Percentiles rank a stretch among this genome's conserved stretches.
phyloP scores from a whole-genome alignment of 148 eudicot genomes.

The Cornus controversa region DNA sequence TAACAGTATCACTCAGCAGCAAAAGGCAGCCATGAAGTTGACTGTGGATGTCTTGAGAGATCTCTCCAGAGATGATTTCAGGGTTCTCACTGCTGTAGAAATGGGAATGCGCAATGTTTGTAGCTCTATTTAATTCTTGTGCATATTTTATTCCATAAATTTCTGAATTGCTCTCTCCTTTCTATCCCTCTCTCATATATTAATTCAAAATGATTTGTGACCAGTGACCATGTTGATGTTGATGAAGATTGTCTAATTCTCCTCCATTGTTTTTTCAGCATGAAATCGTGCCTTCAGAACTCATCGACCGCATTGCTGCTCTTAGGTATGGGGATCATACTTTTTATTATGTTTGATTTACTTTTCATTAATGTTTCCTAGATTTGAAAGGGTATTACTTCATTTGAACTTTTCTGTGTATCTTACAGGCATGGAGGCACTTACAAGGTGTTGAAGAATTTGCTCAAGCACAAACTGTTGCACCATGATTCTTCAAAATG shows the following conservation, averaged over 20 bases:
- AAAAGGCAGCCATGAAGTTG: slow-evolving; percentile 60
- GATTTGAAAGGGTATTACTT: background rate
- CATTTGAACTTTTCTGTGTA: background rate
- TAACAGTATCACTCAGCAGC: background rate
- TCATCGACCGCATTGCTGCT: slow-evolving; percentile 73
- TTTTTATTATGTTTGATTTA: background rate
- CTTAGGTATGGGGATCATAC: slow-evolving; percentile 62
- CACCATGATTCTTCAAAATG: slow-evolving; percentile 94
- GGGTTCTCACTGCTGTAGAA: slow-evolving; percentile 96
- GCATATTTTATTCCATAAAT: background rate
- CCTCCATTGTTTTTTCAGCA: slow-evolving; percentile 46
- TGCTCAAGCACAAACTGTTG: slow-evolving; percentile 92
- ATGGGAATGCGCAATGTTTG: slow-evolving; percentile 92
- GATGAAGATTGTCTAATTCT: background rate
- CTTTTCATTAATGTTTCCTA: background rate
- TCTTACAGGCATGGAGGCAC: slow-evolving; percentile 81
- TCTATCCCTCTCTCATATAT: background rate
- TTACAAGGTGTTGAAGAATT: slow-evolving; percentile 89
- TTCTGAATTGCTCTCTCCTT: background rate
- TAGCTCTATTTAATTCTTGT: background rate
- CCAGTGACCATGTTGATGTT: too few species aligned
- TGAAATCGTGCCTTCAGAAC: slow-evolving; percentile 87
- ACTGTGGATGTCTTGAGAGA: slow-evolving; percentile 77
- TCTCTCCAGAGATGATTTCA: slow-evolving; percentile 88
- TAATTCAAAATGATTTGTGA: background rate